Conservation (phyloP, 2,329 filamentous ascomycete species). For the Neoscytalidium dimidiatum region DNA sequence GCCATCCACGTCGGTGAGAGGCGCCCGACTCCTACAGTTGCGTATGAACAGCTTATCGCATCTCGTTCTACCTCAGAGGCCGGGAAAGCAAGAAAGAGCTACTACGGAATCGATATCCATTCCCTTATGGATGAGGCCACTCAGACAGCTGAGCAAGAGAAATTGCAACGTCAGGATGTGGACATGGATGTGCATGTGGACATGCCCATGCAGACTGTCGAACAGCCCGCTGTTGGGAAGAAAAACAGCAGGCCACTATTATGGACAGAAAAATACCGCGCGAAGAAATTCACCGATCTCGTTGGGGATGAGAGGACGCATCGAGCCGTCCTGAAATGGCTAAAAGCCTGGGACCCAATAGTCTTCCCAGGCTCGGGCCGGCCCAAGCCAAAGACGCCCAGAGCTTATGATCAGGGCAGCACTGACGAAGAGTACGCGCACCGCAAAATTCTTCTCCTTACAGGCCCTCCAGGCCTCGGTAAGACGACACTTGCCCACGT, state of each 20-base stretch:
- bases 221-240: slow-evolving; percentile 25
- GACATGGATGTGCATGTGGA: slow-evolving; percentile 31
- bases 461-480: slow-evolving; percentile 87
- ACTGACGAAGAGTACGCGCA: slow-evolving; percentile 70
- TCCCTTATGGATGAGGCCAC: slow-evolving; percentile 72
- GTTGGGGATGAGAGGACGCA: slow-evolving; percentile 95
- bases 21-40: slow-evolving; percentile 46
- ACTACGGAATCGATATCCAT: slow-evolving; percentile 93
- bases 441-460: slow-evolving; percentile 84
- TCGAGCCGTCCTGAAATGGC: slow-evolving; percentile 83
- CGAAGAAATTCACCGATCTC: slow-evolving; percentile 86
- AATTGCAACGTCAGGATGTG: slow-evolving; percentile 26
- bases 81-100: slow-evolving; percentile 71
- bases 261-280: slow-evolving; percentile 98
- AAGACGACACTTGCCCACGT: slow-evolving; percentile 97
- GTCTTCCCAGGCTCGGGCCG: slow-evolving; percentile 81
- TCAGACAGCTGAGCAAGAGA: slow-evolving; percentile 55
- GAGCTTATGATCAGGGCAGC: slow-evolving; percentile 47
- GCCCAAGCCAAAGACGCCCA: slow-evolving; percentile 52
- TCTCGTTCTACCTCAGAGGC: slow-evolving; percentile 64
- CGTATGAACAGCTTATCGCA: slow-evolving; percentile 69
- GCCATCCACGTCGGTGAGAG: slow-evolving; percentile 59
- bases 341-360: slow-evolving; percentile 90
- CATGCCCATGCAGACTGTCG: slow-evolving; percentile 39
- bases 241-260: slow-evolving; percentile 57